Base-by-base conservation (phyloP, 371 early-diverging fungal genomes). In the Coemansia sp. region DNA sequence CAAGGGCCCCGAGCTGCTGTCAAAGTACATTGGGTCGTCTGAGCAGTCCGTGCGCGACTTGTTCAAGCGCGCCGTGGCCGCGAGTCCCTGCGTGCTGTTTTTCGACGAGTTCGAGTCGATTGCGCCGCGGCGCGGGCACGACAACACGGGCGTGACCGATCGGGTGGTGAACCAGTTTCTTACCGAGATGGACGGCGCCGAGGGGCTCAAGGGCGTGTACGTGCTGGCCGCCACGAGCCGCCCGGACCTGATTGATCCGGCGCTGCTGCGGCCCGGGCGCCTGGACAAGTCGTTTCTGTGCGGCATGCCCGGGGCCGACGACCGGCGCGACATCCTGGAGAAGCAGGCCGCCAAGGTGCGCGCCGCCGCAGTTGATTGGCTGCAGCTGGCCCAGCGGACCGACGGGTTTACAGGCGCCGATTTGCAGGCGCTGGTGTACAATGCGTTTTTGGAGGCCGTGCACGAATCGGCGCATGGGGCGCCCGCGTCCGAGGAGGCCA, bases 101-200 rank as follows among this genome's bases (percentile, higher is more conserved):
- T 99, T 99, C 81, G 99, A 99, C 77, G 99, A 99, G 82, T 83
- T 99, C 52, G 99, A 99, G 79, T 96, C 99, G 0, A 81, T 99
- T n/a, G 96, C 88, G 56, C 85, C 80, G 43, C 83, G 72, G 54
- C 82, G 81, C 34, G 89, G 67, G 62, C 83, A 61, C 76, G 83
- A 74, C 31, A 81, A 93, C 86, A 91, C 93, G 0, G 94, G 95
- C 48, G 88, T 92, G 0, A 87, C 95, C 0, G 94, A 97, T 14
- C 90, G 99, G 34, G 93, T 99, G 2, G 99, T 99, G 40, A 99
- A 99, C 81, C 97, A 99, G 29, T 82, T 99, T 36, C 80, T 99
- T 60, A 98, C 99, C 5, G 96, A 99, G 72, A 80, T 99, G 83
- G 99, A 99, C 79, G 99, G 99, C 46, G 88, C 98, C 60, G 86